These are phyloP conservation scores for Fusarium humuli DNA, from an alignment of 2,329 filamentous ascomycete genomes.

Conservation along the genomic window DNA sequence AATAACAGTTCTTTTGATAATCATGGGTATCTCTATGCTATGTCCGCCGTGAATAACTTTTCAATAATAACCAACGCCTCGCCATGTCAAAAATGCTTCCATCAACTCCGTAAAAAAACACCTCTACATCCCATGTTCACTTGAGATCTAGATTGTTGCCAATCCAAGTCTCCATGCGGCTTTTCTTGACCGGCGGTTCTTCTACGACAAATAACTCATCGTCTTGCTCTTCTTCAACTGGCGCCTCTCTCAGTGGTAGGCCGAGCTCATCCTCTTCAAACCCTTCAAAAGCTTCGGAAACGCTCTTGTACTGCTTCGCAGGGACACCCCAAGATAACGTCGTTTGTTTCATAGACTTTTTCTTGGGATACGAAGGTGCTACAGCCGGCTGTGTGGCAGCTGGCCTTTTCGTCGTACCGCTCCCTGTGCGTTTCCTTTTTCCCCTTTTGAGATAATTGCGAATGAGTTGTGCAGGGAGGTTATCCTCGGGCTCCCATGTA, in stretches of 20 bases:
- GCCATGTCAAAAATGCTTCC: not conserved
- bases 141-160: slow-evolving; percentile 7
- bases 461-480: slow-evolving; percentile 58
- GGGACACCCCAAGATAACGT: slow-evolving; percentile 40
- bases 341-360: slow-evolving; percentile 42
- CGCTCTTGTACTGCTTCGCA: slow-evolving; percentile 44
- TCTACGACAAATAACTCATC: slow-evolving; percentile 50
- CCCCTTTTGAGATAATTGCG: slow-evolving; percentile 53
- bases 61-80: slow-evolving; percentile 14
- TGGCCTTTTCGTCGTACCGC: not conserved
- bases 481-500: slow-evolving; percentile 68
- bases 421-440: not conserved
- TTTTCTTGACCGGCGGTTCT: slow-evolving; percentile 36
- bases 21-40: slow-evolving; percentile 41
- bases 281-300: slow-evolving; percentile 48
- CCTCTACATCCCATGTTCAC: slow-evolving; percentile 4
- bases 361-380: slow-evolving; percentile 12
- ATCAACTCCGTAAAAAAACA: slow-evolving; percentile 3
- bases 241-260: not conserved
- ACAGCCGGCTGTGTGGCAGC: slow-evolving; percentile 29
- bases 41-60: slow-evolving; percentile 22
- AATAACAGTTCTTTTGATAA: slow-evolving; percentile 14
- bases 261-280: slow-evolving; percentile 19
- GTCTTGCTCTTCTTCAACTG: slow-evolving; percentile 6
- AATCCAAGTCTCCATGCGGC: slow-evolving; percentile 2